Evolutionary conservation across 495 filamentous ascomycete genomes (phyloP).

Genomic region (Lasiosphaeriaceae sp.): DNA sequence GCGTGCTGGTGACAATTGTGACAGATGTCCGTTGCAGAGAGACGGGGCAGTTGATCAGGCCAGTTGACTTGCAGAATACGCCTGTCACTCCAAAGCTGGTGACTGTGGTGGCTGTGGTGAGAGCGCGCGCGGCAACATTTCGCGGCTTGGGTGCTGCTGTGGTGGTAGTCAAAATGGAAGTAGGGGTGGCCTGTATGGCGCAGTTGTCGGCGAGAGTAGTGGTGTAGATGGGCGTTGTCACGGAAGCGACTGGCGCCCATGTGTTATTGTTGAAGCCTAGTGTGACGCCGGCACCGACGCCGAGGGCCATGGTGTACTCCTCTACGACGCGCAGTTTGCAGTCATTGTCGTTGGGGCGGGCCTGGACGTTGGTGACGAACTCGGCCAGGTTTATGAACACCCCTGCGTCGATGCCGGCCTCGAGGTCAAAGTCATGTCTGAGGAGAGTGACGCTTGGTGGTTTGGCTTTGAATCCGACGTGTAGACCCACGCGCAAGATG

Average conservation of each 20-base stretch:
- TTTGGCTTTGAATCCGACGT: conserved; percentile 40
- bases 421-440: conserved; percentile 19
- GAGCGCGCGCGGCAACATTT: too few relatives aligned
- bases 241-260: too few relatives aligned
- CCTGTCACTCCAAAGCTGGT: too few relatives aligned
- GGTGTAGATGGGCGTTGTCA: too few relatives aligned
- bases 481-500: conserved; percentile 40
- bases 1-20: background rate
- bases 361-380: conserved; percentile 48
- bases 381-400: conserved; percentile 51
- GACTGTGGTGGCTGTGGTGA: too few relatives aligned
- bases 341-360: conserved; percentile 20
- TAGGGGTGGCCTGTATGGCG: too few relatives aligned
- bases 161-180: too few relatives aligned
- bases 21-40: background rate
- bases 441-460: conserved; percentile 1
- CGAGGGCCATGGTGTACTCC: conserved; percentile 46
- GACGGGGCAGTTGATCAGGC: background rate
- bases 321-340: conserved; percentile 44
- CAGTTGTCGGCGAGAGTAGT: too few relatives aligned
- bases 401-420: conserved; percentile 41
- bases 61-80: background rate
- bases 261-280: too few relatives aligned
- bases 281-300: conserved; percentile 49
- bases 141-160: too few relatives aligned